Conservation (phyloP, 257 asterid species). For the Thymus mandschuricus region DNA sequence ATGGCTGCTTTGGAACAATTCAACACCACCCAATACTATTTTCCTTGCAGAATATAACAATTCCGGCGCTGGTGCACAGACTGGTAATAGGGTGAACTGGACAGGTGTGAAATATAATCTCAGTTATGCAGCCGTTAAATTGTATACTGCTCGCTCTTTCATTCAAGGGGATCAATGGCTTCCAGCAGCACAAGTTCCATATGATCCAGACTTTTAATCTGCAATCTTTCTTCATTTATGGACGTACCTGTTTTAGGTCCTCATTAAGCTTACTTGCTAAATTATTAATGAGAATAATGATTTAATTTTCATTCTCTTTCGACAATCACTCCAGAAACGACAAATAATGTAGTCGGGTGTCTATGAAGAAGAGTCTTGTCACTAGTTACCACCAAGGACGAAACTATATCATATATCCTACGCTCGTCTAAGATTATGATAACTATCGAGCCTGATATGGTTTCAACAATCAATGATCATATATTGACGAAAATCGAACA, state of each 20-base stretch:
- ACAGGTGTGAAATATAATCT: slow-evolving; percentile 21
- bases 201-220: neutral
- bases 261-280: neutral
- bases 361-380: too few species aligned
- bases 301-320: too few species aligned
- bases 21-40: slow-evolving; percentile 28
- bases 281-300: neutral
- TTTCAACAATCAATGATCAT: too few species aligned
- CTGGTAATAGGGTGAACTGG: slow-evolving; percentile 34
- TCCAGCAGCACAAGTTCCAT: neutral
- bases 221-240: neutral
- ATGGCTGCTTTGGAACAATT: slow-evolving; percentile 31
- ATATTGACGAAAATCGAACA: too few species aligned
- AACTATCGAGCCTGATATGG: too few species aligned
- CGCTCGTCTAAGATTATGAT: too few species aligned
- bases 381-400: too few species aligned
- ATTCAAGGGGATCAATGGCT: slow-evolving; percentile 24
- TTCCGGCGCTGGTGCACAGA: slow-evolving; percentile 32
- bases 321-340: too few species aligned
- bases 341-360: too few species aligned
- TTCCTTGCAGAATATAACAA: slow-evolving; percentile 39
- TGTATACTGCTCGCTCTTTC: slow-evolving; percentile 22
- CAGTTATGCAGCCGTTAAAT: neutral
- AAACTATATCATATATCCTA: too few species aligned
- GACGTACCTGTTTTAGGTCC: neutral